Evolutionary conservation across 345 rosid genomes (phyloP).

Genomic region (Eucalyptus pauciflora): DNA sequence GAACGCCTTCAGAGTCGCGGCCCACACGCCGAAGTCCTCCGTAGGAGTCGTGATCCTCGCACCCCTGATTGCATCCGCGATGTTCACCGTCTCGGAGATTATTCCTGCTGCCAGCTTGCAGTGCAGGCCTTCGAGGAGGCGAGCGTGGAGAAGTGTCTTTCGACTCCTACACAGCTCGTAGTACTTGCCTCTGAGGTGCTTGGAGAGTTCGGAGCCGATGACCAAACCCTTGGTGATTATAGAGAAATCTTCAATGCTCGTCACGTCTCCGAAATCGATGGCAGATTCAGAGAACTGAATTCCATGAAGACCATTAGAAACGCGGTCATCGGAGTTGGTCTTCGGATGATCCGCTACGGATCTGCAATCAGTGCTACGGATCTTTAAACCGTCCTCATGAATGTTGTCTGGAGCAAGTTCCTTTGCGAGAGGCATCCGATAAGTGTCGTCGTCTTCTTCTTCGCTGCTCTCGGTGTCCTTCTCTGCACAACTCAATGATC

Average conservation of each 20-base stretch:
- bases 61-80: slow-evolving; percentile 29
- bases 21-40: slow-evolving; percentile 27
- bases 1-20: slow-evolving; percentile 35
- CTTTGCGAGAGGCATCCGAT: background rate
- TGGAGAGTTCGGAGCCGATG: slow-evolving; percentile 19
- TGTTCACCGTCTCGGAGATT: slow-evolving; percentile 27
- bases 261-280: slow-evolving; percentile 4
- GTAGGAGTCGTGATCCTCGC: slow-evolving; percentile 12
- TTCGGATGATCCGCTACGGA: background rate
- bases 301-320: background rate
- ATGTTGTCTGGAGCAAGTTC: background rate
- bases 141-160: slow-evolving; percentile 18
- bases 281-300: background rate
- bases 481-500: background rate
- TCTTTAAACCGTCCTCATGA: slow-evolving; percentile 1
- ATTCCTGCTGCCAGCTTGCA: slow-evolving; percentile 33
- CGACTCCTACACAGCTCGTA: slow-evolving; percentile 26
- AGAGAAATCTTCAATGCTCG: slow-evolving; percentile 13
- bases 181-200: slow-evolving; percentile 15
- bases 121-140: slow-evolving; percentile 28
- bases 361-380: background rate
- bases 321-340: background rate
- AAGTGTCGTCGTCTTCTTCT: background rate
- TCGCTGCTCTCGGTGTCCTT: background rate
- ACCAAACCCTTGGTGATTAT: slow-evolving; percentile 8